phyloP scores from a whole-genome alignment of 202 grass and related monocot species.

The Zoysia matrella region DNA sequence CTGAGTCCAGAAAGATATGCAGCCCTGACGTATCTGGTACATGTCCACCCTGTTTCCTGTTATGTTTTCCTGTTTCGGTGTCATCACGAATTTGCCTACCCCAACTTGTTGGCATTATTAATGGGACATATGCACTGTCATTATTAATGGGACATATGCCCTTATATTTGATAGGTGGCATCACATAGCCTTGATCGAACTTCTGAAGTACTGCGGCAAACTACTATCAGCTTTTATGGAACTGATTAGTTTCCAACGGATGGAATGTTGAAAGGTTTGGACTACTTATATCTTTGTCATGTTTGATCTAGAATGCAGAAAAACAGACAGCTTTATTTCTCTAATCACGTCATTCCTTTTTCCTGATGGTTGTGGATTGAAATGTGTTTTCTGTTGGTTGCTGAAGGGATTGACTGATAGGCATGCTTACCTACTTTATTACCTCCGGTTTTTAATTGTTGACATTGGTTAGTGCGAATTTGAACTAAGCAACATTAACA shows the following conservation, averaged over 20 bases:
- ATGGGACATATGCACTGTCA: neutral
- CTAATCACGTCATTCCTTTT: neutral
- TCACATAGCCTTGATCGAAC: constrained; percentile 94
- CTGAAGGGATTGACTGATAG: neutral
- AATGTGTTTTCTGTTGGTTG: neutral
- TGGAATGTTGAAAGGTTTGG: constrained; percentile 46
- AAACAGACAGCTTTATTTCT: neutral
- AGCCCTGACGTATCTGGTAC: constrained; percentile 91
- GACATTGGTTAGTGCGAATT: too few species aligned
- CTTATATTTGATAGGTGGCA: constrained; percentile 66
- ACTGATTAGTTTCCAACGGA: constrained; percentile 52
- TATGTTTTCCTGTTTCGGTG: neutral
- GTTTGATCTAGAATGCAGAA: neutral
- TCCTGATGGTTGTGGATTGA: neutral
- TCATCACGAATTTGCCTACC: constrained; percentile 9
- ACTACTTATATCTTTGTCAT: neutral
- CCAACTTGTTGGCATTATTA: too few species aligned
- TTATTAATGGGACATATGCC: constrained; percentile 26
- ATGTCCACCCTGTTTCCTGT: neutral
- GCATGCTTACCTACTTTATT: neutral
- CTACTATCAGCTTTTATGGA: constrained; percentile 72
- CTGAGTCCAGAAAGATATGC: constrained; percentile 91
- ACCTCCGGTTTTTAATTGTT: neutral
- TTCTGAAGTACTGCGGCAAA: constrained; percentile 96
- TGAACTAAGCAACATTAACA: too few species aligned